Evolutionary conservation across 176 grass and related monocot species (phyloP).

Genomic region (maize (Zea mays)): DNA sequence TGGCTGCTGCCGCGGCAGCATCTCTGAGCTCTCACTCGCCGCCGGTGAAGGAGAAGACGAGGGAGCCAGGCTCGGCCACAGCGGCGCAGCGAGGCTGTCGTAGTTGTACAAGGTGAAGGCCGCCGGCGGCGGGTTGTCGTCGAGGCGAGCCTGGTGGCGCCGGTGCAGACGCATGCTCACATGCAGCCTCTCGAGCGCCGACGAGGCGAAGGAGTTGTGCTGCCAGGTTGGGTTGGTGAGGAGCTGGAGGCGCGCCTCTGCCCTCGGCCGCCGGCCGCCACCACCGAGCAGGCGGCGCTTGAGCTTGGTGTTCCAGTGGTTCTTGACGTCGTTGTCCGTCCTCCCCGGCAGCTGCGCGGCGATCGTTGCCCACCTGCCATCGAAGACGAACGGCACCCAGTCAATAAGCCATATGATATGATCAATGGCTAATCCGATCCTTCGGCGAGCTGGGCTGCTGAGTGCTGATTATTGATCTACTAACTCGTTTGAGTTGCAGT

Average conservation of each 20-base stretch:
- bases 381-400: not conserved
- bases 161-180: conserved; percentile 43
- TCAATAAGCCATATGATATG: not conserved
- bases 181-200: conserved; percentile 59
- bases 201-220: not conserved
- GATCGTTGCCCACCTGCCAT: conserved; percentile 73
- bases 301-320: conserved; percentile 99
- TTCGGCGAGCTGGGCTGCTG: not conserved
- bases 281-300: conserved; percentile 70
- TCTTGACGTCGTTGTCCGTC: conserved; percentile 99
- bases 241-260: conserved; percentile 24
- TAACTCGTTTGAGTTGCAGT: not conserved
- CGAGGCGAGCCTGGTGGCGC: conserved; percentile 22
- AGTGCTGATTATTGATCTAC: not conserved
- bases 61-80: conserved; percentile 21
- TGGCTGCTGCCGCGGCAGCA: not conserved
- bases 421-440: not conserved
- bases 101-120: conserved; percentile 40
- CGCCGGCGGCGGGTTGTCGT: not conserved
- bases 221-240: not conserved
- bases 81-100: conserved; percentile 18
- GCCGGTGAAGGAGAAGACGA: conserved; percentile 21
- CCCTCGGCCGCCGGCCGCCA: conserved; percentile 38
- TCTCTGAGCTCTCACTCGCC: conserved; percentile 23
- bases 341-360: conserved; percentile 84